phyloP scores from a whole-genome alignment of 2,329 filamentous ascomycete genomes.

The Huntiella omanensis region DNA sequence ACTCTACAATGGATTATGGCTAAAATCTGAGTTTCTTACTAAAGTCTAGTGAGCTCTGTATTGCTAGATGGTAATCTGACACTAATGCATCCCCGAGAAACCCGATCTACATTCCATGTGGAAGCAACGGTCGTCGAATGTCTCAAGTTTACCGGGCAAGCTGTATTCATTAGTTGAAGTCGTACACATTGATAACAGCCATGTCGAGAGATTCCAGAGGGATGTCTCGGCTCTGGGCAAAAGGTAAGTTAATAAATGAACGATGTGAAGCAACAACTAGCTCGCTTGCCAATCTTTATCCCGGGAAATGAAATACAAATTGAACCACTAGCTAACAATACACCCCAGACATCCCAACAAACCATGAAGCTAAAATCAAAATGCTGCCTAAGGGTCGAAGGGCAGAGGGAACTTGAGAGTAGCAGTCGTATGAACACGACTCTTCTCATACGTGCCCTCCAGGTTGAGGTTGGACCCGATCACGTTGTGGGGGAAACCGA shows the following conservation, averaged over 20 bases:
- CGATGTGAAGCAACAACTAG: not conserved
- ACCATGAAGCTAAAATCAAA: too few species aligned
- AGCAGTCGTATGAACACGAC: not conserved
- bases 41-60: too few species aligned
- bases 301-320: not conserved
- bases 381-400: not conserved
- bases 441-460: not conserved
- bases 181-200: slow-evolving; percentile 32
- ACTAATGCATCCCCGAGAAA: too few species aligned
- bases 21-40: too few species aligned
- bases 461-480: not conserved
- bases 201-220: slow-evolving; percentile 28
- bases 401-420: not conserved
- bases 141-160: too few species aligned
- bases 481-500: not conserved
- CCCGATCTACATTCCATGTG: too few species aligned
- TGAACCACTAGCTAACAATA: too few species aligned
- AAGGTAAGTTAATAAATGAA: slow-evolving; percentile 22
- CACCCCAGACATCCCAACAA: too few species aligned
- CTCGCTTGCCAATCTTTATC: not conserved
- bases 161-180: slow-evolving; percentile 26
- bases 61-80: too few species aligned
- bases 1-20: too few species aligned
- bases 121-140: too few species aligned
- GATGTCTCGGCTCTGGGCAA: slow-evolving; percentile 34